Conservation (phyloP, 257 asterid species). For the Perilla frutescens region DNA sequence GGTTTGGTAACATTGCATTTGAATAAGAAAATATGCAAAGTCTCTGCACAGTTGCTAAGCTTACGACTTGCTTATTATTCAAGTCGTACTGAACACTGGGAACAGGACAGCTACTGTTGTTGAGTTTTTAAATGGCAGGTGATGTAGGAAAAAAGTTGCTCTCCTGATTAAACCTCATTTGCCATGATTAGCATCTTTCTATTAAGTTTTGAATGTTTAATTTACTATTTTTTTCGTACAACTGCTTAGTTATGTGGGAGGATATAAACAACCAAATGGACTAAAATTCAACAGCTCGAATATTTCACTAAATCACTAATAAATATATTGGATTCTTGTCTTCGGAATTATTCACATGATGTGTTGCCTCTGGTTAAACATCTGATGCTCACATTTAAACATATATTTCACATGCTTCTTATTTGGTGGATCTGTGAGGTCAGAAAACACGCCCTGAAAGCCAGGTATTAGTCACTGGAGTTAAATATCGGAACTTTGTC, state of each 20-base stretch:
- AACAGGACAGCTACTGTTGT: background rate
- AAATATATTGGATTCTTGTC: background rate
- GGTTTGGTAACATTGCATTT: slow-evolving; percentile 5
- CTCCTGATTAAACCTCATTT: slow-evolving; percentile 1
- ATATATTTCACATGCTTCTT: background rate
- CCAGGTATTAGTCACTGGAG: background rate
- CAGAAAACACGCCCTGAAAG: background rate
- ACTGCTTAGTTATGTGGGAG: background rate
- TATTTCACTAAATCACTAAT: background rate
- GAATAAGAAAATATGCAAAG: background rate
- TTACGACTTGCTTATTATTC: too few species aligned
- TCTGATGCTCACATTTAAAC: background rate
- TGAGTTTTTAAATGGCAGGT: background rate
- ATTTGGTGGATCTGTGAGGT: slow-evolving; percentile 1
- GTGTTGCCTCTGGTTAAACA: too few species aligned
- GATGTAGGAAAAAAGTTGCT: background rate
- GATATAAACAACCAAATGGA: background rate
- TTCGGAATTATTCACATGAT: too few species aligned
- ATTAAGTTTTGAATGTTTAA: background rate
- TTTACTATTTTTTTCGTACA: background rate
- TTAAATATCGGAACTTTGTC: background rate
- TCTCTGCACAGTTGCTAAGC: background rate
- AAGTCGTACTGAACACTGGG: background rate
- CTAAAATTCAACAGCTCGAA: background rate
- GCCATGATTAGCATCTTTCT: background rate